These are phyloP conservation scores for Verticillium longisporum DNA, from an alignment of 2,329 filamentous ascomycete genomes.

Conservation along the genomic window DNA sequence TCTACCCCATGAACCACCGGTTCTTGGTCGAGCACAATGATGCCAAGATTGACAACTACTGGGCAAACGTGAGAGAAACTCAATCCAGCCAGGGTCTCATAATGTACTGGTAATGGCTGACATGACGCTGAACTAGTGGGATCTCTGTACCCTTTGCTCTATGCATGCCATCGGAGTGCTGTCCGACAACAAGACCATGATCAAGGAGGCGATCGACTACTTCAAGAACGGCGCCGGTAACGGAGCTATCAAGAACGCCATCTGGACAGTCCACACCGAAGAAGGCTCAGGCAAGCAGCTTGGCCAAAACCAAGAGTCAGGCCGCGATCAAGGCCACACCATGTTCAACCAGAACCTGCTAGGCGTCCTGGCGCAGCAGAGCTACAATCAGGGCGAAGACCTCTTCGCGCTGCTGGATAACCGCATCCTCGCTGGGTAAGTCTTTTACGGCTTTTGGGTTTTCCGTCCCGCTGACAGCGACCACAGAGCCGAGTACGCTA, in stretches of 20 bases:
- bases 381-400: constrained; percentile 34
- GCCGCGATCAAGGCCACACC: constrained; percentile 37
- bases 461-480: neutral
- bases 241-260: constrained; percentile 24
- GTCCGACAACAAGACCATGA: constrained; percentile 32
- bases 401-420: constrained; percentile 26
- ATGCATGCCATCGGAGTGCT: constrained; percentile 33
- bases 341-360: constrained; percentile 30
- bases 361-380: constrained; percentile 31
- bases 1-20: constrained; percentile 27
- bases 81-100: neutral
- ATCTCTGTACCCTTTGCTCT: constrained; percentile 33
- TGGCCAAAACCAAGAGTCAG: constrained; percentile 32
- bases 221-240: constrained; percentile 30
- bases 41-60: constrained; percentile 25
- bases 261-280: constrained; percentile 22
- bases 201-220: constrained; percentile 28
- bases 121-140: constrained; percentile 21
- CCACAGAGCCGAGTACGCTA: constrained; percentile 25
- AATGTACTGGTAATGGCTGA: neutral
- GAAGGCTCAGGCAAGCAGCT: constrained; percentile 21
- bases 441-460: neutral
- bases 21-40: constrained; percentile 31
- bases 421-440: constrained; percentile 26
- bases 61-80: constrained; percentile 20